These are phyloP conservation scores for Geotrichum macrosporum DNA, from an alignment of 1,139 yeast genomes.

Conservation along the genomic window DNA sequence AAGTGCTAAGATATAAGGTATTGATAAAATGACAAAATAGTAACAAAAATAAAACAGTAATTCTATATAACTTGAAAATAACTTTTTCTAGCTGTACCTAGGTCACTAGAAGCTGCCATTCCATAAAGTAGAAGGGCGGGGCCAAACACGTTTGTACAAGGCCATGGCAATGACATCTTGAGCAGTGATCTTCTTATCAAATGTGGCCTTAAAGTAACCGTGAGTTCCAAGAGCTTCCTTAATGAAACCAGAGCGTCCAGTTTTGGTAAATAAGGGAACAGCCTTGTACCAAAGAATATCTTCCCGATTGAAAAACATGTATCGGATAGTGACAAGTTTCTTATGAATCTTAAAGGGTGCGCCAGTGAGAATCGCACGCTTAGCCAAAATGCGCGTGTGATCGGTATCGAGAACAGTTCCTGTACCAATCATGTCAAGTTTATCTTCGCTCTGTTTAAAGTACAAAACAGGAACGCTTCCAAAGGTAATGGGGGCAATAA, in stretches of 20 bases:
- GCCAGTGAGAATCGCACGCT: conserved; percentile 86
- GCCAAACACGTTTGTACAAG: conserved; percentile 91
- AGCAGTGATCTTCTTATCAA: conserved; percentile 84
- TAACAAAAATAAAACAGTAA: conserved; percentile 1
- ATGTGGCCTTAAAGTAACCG: conserved; percentile 94
- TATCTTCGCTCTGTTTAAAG: conserved; percentile 39
- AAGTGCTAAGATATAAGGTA: no score
- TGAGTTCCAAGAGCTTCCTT: conserved; percentile 97
- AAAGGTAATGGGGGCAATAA: conserved; percentile 84
- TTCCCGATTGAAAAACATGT: conserved; percentile 92
- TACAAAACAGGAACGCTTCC: conserved; percentile 50
- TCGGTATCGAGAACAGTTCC: conserved; percentile 89
- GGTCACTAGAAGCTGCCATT: conserved; percentile 11
- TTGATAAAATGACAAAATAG: no score
- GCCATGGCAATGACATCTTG: conserved; percentile 96
- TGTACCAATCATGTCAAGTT: conserved; percentile 71
- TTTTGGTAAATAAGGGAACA: conserved; percentile 85
- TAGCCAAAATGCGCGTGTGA: conserved; percentile 77
- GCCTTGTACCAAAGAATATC: conserved; percentile 90
- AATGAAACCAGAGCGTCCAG: conserved; percentile 89
- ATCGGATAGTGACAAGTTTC: conserved; percentile 83
- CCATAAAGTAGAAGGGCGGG: conserved; percentile 38
- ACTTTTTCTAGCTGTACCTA: background rate
- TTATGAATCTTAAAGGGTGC: conserved; percentile 95
- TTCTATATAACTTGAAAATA: background rate